Evolutionary conservation across 1,284 basidiomycete species (phyloP).

Genomic region (Violaceomyces palustris): DNA sequence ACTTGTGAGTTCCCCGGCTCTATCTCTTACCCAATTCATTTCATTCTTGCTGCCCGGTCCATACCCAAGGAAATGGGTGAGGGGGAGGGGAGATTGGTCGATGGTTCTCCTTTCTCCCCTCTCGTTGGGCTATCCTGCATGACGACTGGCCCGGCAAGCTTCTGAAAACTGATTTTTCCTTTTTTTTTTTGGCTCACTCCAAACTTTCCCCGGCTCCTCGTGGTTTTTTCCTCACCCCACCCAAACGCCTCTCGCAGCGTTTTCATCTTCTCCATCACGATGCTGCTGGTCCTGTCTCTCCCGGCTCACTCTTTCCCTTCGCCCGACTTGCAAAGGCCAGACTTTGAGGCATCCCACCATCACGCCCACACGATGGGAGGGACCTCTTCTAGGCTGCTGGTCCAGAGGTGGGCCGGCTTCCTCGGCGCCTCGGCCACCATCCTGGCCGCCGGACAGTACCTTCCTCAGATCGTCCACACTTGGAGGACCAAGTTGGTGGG

Average conservation of each 20-base stretch:
- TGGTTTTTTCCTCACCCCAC: too few species aligned
- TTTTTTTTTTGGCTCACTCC: too few species aligned
- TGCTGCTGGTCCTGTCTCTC: conserved; percentile 15
- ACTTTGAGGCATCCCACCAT: not conserved
- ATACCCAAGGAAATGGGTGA: too few species aligned
- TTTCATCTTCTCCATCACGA: conserved; percentile 13
- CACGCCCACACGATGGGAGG: conserved; percentile 7
- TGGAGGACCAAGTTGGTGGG: conserved; percentile 76
- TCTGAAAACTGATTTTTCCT: too few species aligned
- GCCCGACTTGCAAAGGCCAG: too few species aligned
- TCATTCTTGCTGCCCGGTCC: not conserved
- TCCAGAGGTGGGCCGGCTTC: conserved; percentile 69
- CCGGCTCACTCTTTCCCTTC: conserved; percentile 15
- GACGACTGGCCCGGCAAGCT: too few species aligned
- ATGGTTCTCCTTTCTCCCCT: too few species aligned
- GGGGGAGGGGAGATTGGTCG: too few species aligned
- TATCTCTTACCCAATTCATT: not conserved
- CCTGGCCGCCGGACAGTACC: conserved; percentile 77
- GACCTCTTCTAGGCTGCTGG: conserved; percentile 35
- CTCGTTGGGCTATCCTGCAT: too few species aligned
- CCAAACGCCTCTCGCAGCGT: too few species aligned
- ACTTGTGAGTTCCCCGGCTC: conserved; percentile 62
- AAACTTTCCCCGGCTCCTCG: too few species aligned
- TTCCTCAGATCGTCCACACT: conserved; percentile 79
- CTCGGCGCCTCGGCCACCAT: conserved; percentile 75